phyloP scores from a whole-genome alignment of 352 stramenopile species.

The Globisporangium paroecandrum region DNA sequence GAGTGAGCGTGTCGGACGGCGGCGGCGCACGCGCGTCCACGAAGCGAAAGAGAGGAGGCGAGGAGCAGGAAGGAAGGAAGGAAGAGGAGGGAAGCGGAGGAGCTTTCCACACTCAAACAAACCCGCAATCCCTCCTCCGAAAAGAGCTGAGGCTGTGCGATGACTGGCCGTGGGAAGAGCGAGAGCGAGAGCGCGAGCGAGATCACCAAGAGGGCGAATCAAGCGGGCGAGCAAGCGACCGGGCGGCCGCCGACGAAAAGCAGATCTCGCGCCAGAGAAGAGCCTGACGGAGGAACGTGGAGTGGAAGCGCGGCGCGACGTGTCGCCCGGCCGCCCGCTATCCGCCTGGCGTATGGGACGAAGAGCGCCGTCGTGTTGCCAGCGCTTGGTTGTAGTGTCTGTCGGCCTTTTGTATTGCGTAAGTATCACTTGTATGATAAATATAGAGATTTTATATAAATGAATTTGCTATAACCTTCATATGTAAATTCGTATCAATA shows the following conservation, averaged over 20 bases:
- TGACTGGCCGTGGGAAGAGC: constrained; percentile 6
- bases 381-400: background rate
- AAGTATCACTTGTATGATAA: background rate
- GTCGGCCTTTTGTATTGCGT: background rate
- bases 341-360: constrained; percentile 7
- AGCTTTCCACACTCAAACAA: background rate
- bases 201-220: constrained; percentile 11
- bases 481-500: too few species aligned
- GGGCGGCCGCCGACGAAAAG: background rate
- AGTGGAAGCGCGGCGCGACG: constrained; percentile 2
- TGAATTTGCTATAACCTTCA: background rate
- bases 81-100: constrained; percentile 2
- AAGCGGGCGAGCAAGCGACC: background rate
- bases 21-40: background rate
- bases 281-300: background rate
- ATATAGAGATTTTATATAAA: background rate
- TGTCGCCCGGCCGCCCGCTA: too few species aligned
- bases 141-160: background rate
- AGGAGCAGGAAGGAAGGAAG: background rate
- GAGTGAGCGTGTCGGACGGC: constrained; percentile 14
- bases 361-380: constrained; percentile 1
- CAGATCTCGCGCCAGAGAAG: background rate
- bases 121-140: background rate
- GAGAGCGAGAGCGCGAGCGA: background rate
- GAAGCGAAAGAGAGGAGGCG: background rate